Base-by-base conservation (phyloP, 306 rosid species). In the Astragalus glycyphyllos region DNA sequence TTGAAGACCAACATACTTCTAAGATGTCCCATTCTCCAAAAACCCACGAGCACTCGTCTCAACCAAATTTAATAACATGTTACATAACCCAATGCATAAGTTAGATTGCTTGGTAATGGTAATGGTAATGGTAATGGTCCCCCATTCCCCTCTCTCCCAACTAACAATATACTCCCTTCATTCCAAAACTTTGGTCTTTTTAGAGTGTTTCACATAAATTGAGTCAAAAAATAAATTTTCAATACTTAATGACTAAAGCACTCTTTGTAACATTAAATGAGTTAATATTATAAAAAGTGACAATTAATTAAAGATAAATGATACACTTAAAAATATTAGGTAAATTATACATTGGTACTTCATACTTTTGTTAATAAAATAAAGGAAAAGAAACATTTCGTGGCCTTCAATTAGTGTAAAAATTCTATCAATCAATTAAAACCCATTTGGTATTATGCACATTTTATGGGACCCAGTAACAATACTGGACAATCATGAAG, bases 41-140 rank as follows among this genome's bases (percentile, higher is more conserved):
- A 90, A 81, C 90, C 97, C 98, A 90, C 97, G 98, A 91, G 92
- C 97, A 84, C 87, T 83, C 85, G 60, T 85, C 86, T 83, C 74
- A 80, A 78, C 57, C 78, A 66, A 76, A 81, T 77, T 83, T 71
- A 78, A 76, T 76, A 71, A 68, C 10, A 67, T 80, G 81, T 84
- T 85, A 69, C 92, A 65, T 68, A 74, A 68, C 84, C 88, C 88
- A 29, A 78, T 69, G 77, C 81, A 79, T 60, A 57, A 73, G 75
- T 86, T 82, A 80, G 88, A 86, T 81, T 84, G 82, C 77, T 80
- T 56, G 79, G 40, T 38, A 26, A 26, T 26, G 14, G 37, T 62
- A 42, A 68, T 79, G 83, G 89, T 87, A 23, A 23, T 23, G 13
- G 35, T 62, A 41, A 68, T 79, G 83, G 89, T 87, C 96, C 96